Conservation (phyloP, 2,329 filamentous ascomycete genomes). For the Pseudogymnoascus sp. region DNA sequence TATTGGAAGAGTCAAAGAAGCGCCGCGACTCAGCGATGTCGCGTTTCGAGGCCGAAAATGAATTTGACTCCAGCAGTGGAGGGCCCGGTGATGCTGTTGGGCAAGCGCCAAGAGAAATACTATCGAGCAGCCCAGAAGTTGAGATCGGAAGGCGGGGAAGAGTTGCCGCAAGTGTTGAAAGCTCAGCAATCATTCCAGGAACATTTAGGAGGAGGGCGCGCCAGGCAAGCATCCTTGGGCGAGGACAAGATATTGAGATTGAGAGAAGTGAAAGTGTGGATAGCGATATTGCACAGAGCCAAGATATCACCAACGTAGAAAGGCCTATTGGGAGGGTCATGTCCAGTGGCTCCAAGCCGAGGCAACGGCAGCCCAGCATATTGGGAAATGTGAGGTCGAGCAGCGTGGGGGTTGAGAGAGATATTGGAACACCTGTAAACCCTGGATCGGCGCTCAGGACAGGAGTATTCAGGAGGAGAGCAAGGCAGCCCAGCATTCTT, state of each 20-base stretch:
- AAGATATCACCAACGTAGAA: constrained; percentile 7
- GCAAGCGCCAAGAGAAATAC: constrained; percentile 14
- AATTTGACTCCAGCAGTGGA: constrained; percentile 19
- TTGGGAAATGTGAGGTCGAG: constrained; percentile 24
- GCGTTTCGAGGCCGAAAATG: constrained; percentile 9
- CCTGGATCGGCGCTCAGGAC: constrained; percentile 39
- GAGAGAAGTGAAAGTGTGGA: constrained; percentile 7
- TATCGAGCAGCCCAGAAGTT: constrained; percentile 25
- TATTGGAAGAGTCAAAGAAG: constrained; percentile 3
- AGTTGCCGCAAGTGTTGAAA: constrained; percentile 29
- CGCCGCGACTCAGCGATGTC: constrained; percentile 7
- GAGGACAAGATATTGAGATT: constrained; percentile 22
- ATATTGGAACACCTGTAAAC: constrained; percentile 17
- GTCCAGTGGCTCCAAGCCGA: constrained; percentile 22
- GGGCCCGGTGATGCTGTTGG: constrained; percentile 15
- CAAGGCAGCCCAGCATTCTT: constrained; percentile 53
- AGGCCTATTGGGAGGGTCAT: neutral
- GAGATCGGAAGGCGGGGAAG: constrained; percentile 13
- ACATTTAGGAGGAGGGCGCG: constrained; percentile 48
- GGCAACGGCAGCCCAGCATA: constrained; percentile 27
- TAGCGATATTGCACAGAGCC: constrained; percentile 7
- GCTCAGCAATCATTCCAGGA: constrained; percentile 39
- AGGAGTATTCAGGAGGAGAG: constrained; percentile 47
- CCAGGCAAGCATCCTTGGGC: constrained; percentile 52
- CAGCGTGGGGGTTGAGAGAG: constrained; percentile 17